Conservation (phyloP, 2,329 filamentous ascomycete species). For the Thermothelomyces thermophilus region DNA sequence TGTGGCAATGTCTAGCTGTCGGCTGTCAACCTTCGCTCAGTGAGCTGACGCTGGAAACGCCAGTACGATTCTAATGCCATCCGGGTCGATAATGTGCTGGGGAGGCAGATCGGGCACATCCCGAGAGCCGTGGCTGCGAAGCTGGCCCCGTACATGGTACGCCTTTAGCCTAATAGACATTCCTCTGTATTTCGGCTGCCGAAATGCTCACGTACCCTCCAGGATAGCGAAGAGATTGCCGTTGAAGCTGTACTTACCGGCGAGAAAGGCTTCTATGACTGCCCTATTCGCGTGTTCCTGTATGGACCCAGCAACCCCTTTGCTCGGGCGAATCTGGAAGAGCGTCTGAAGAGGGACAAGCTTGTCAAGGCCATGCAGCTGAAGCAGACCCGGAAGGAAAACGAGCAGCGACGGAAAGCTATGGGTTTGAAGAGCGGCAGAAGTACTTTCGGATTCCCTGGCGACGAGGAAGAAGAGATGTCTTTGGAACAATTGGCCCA, state of each 20-base stretch:
- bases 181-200: not conserved
- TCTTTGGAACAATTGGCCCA: slow-evolving; percentile 59
- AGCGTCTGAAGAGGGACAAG: slow-evolving; percentile 56
- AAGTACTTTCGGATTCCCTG: slow-evolving; percentile 33
- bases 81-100: slow-evolving; percentile 68
- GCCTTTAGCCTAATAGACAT: slow-evolving; percentile 15
- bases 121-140: slow-evolving; percentile 61
- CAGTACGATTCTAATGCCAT: slow-evolving; percentile 70
- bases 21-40: not conserved
- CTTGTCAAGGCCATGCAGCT: slow-evolving; percentile 54
- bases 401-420: slow-evolving; percentile 44
- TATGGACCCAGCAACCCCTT: slow-evolving; percentile 58
- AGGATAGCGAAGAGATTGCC: slow-evolving; percentile 52
- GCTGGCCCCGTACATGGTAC: slow-evolving; percentile 64
- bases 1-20: slow-evolving; percentile 22
- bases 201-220: slow-evolving; percentile 24
- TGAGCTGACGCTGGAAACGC: not conserved
- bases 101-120: slow-evolving; percentile 71
- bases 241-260: slow-evolving; percentile 67
- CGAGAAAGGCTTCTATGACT: slow-evolving; percentile 60
- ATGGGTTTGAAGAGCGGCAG: slow-evolving; percentile 35
- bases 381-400: slow-evolving; percentile 47
- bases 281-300: slow-evolving; percentile 61
- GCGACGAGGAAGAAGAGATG: slow-evolving; percentile 34
- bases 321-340: slow-evolving; percentile 49